Conservation (phyloP, 1,139 yeast species). For the Geotrichum histeridarum region DNA sequence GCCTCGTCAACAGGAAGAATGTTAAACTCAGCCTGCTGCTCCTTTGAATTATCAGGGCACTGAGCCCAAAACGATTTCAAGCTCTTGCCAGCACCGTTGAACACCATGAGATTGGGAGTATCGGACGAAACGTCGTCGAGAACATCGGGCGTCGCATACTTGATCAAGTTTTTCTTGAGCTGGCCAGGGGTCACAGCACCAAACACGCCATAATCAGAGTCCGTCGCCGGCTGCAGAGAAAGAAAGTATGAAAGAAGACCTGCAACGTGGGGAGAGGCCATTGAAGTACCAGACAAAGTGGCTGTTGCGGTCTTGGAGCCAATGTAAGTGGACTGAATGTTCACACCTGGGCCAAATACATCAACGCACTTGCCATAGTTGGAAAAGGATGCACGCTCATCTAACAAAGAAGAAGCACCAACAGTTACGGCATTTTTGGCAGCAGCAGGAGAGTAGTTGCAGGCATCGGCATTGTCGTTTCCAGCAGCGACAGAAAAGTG, state of each 20-base stretch:
- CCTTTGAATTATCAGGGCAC: constrained; percentile 13
- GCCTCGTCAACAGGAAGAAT: constrained; percentile 27
- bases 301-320: constrained; percentile 83
- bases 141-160: constrained; percentile 67
- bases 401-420: constrained; percentile 50
- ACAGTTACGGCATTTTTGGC: constrained; percentile 57
- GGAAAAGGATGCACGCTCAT: constrained; percentile 54
- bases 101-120: constrained; percentile 85
- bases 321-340: constrained; percentile 57
- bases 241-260: constrained; percentile 82
- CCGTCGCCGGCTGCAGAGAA: constrained; percentile 82
- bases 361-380: constrained; percentile 65
- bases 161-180: constrained; percentile 80
- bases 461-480: constrained; percentile 59
- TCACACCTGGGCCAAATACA: constrained; percentile 57
- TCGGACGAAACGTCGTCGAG: constrained; percentile 70
- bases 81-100: constrained; percentile 89
- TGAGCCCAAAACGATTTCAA: constrained; percentile 62
- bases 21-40: constrained; percentile 22
- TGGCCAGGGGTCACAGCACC: constrained; percentile 71
- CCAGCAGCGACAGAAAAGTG: constrained; percentile 67
- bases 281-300: constrained; percentile 92
- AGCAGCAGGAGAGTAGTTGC: constrained; percentile 58
- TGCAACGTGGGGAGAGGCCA: constrained; percentile 97
- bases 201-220: constrained; percentile 62